Evolutionary conservation across 768 basidiomycete genomes (phyloP).

Genomic region (Ramaria sp.): DNA sequence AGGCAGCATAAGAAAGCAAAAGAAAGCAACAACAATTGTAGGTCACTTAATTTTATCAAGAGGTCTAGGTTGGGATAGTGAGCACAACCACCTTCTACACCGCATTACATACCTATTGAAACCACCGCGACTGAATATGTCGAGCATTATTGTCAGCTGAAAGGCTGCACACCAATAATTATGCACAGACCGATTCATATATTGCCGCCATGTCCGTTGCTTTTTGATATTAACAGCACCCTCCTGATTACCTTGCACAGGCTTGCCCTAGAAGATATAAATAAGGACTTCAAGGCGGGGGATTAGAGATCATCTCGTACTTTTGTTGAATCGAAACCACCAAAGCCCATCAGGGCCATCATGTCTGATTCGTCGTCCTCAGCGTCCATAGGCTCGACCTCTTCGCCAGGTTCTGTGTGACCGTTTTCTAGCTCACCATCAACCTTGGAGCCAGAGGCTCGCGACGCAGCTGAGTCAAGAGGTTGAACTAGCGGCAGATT

Average conservation of each 20-base stretch:
- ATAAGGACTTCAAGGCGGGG: not conserved
- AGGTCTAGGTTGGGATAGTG: constrained; percentile 44
- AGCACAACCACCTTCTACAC: not conserved
- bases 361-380: constrained; percentile 68
- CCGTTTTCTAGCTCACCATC: constrained; percentile 29
- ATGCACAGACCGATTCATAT: constrained; percentile 81
- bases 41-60: constrained; percentile 88
- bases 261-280: constrained; percentile 47
- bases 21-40: not conserved
- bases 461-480: constrained; percentile 1
- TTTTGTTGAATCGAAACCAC: constrained; percentile 85
- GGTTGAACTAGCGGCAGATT: not conserved
- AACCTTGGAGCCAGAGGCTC: constrained; percentile 21
- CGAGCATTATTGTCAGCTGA: constrained; percentile 9
- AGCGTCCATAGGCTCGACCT: constrained; percentile 25
- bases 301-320: constrained; percentile 28
- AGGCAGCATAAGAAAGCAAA: not conserved
- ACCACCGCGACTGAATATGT: constrained; percentile 54
- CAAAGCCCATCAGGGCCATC: constrained; percentile 85
- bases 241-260: constrained; percentile 75
- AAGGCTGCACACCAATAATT: not conserved
- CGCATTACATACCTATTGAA: constrained; percentile 57
- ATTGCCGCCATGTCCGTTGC: constrained; percentile 88
- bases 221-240: constrained; percentile 62
- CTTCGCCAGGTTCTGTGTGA: constrained; percentile 39